Evolutionary conservation across 2,329 filamentous ascomycete species (phyloP).

Genomic region (Xylariales sp.): DNA sequence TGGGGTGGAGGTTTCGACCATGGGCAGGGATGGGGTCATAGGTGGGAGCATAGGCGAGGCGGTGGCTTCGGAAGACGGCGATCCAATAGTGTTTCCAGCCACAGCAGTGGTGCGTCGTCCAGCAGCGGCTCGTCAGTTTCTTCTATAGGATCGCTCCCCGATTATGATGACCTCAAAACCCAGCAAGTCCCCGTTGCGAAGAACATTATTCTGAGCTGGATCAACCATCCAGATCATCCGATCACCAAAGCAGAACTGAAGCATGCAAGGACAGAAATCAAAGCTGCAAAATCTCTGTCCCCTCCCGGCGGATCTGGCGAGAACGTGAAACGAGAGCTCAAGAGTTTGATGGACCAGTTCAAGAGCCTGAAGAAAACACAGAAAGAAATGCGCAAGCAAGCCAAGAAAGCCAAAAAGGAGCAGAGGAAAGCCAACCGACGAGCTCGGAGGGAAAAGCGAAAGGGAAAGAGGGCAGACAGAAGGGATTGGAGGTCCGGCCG

Average conservation of each 20-base stretch:
- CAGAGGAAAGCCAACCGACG: slow-evolving; percentile 12
- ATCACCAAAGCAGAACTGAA: slow-evolving; percentile 42
- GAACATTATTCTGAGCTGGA: slow-evolving; percentile 42
- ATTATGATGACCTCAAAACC: slow-evolving; percentile 45
- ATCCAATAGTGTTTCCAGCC: slow-evolving; percentile 31
- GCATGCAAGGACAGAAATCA: slow-evolving; percentile 37
- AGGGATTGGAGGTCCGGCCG: slow-evolving; percentile 24
- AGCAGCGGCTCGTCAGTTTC: slow-evolving; percentile 32
- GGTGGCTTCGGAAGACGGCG: not conserved
- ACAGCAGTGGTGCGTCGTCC: slow-evolving; percentile 30
- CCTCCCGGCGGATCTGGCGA: slow-evolving; percentile 11
- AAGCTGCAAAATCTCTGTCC: slow-evolving; percentile 27
- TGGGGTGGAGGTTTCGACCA: not conserved
- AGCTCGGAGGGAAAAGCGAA: slow-evolving; percentile 10
- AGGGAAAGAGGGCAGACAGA: slow-evolving; percentile 23
- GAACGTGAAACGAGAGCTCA: too few species aligned
- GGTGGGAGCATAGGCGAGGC: not conserved
- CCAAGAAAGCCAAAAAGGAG: slow-evolving; percentile 23
- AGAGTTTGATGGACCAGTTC: slow-evolving; percentile 38
- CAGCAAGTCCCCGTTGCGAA: slow-evolving; percentile 43
- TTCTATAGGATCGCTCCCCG: slow-evolving; percentile 49
- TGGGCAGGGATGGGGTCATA: not conserved
- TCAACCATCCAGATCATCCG: slow-evolving; percentile 42
- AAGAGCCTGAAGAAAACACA: slow-evolving; percentile 34
- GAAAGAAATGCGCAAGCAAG: slow-evolving; percentile 22